Conservation (phyloP, 768 basidiomycete genomes). For the Boletus tomentosulus region DNA sequence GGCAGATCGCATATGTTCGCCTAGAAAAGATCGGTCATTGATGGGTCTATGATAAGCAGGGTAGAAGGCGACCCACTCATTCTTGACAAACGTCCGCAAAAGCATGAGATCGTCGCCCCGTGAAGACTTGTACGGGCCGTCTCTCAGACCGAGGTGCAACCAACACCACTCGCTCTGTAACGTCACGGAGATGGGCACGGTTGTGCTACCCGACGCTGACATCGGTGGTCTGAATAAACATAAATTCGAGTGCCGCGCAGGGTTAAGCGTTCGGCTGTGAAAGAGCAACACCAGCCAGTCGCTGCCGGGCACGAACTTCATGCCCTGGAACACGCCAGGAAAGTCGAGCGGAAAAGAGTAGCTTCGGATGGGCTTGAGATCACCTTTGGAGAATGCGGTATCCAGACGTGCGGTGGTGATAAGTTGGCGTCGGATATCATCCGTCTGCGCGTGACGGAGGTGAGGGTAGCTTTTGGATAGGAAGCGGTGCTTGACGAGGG, state of each 20-base stretch:
- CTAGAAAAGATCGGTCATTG: constrained; percentile 1
- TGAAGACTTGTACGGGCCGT: constrained; percentile 29
- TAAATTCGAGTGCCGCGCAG: constrained; percentile 27
- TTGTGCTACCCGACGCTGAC: not conserved
- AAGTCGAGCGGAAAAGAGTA: constrained; percentile 28
- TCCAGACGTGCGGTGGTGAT: constrained; percentile 21
- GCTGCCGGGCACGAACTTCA: constrained; percentile 28
- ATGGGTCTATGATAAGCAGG: not conserved
- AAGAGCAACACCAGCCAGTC: constrained; percentile 31
- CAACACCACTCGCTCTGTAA: constrained; percentile 31
- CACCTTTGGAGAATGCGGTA: constrained; percentile 13
- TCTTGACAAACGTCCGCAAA: constrained; percentile 25
- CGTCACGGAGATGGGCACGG: constrained; percentile 15
- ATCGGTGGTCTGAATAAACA: constrained; percentile 24
- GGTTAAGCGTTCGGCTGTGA: constrained; percentile 28
- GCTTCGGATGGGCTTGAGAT: constrained; percentile 17
- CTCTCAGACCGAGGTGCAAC: constrained; percentile 19
- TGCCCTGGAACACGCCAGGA: constrained; percentile 29
- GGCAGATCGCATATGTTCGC: constrained; percentile 25
- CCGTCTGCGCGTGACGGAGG: constrained; percentile 16
- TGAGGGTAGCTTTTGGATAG: constrained; percentile 23
- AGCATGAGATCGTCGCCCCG: constrained; percentile 28
- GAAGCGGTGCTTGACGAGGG: constrained; percentile 23
- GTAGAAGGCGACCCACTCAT: constrained; percentile 14
- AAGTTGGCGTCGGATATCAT: constrained; percentile 23